A percentile compares a stretch with the other conserved stretches of the same genome.
Conservation (phyloP, 1,284 basidiomycete species). For the Xanthoconium separans region DNA sequence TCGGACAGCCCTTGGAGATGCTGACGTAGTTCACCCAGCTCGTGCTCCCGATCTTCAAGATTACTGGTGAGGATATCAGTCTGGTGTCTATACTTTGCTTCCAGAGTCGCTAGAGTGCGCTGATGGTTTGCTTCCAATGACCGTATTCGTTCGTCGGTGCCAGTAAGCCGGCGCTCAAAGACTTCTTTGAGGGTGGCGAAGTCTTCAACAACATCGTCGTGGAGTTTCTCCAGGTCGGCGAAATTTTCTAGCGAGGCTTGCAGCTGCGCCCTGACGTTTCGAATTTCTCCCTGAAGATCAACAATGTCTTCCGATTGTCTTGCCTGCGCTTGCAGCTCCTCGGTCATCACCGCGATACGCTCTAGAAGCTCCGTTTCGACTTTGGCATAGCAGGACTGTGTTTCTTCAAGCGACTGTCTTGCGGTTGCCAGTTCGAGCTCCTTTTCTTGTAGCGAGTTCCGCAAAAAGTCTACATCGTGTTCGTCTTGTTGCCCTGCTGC, state of each 20-base stretch:
- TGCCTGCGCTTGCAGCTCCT: conserved; percentile 11
- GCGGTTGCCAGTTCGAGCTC: conserved; percentile 19
- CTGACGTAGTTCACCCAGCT: conserved; percentile 23
- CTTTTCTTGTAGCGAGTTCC: conserved; percentile 20
- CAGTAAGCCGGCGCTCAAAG: conserved; percentile 22
- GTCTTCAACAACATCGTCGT: conserved; percentile 23
- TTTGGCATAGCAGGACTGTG: conserved; percentile 10
- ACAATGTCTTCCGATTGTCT: conserved; percentile 14
- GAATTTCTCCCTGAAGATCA: conserved; percentile 22
- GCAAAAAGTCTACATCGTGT: conserved; percentile 15
- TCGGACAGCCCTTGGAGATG: conserved; percentile 39
- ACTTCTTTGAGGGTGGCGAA: conserved; percentile 15
- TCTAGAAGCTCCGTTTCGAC: conserved; percentile 20
- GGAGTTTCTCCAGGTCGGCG: conserved; percentile 23
- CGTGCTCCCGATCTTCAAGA: conserved; percentile 29
- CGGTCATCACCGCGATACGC: conserved; percentile 22
- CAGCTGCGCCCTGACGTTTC: conserved; percentile 15
- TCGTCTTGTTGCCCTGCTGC: neutral
- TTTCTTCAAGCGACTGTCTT: conserved; percentile 20
- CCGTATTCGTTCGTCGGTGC: conserved; percentile 24
- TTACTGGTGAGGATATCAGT: conserved; percentile 16
- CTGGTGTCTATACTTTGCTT: conserved; percentile 19
- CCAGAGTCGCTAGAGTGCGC: conserved; percentile 16
- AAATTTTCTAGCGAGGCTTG: conserved; percentile 24
- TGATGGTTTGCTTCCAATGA: conserved; percentile 22